phyloP scores from a whole-genome alignment of 169 alveolate genomes.

The Amoebophrya sp. region DNA sequence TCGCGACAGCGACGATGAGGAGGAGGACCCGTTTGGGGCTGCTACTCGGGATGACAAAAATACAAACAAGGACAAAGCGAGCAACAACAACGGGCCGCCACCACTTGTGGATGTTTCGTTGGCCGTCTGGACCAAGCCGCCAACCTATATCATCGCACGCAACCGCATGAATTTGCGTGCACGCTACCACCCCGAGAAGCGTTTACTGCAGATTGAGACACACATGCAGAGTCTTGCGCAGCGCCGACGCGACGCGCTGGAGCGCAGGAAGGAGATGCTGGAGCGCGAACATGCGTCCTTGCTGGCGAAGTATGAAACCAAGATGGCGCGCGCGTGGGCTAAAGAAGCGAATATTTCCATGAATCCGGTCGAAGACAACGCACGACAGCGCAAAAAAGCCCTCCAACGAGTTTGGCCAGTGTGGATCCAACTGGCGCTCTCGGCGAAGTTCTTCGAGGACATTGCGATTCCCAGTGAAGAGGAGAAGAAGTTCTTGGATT shows the following conservation, averaged over 20 bases:
- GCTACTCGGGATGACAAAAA: not conserved
- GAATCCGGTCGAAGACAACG: not conserved
- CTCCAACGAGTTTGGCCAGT: not conserved
- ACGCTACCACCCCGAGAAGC: not conserved
- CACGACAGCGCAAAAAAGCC: not conserved
- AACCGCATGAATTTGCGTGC: not conserved
- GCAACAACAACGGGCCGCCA: too few relatives aligned
- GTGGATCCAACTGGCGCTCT: not conserved
- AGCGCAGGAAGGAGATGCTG: not conserved
- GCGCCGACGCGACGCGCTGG: not conserved
- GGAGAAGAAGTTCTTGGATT: not conserved
- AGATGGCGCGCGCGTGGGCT: not conserved
- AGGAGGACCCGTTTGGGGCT: not conserved
- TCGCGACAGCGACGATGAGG: not conserved
- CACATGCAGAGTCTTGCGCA: not conserved
- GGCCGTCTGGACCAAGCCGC: not conserved
- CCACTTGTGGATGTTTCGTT: not conserved
- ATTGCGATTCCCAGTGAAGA: not conserved
- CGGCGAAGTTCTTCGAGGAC: not conserved
- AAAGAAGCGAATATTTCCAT: not conserved
- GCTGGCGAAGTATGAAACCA: not conserved
- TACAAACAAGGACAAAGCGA: not conserved
- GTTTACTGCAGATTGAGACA: not conserved
- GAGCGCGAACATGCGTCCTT: not conserved
- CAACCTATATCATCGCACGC: not conserved